Base-by-base conservation (phyloP, 1,284 basidiomycete species). In the Schizopora paradoxa region DNA sequence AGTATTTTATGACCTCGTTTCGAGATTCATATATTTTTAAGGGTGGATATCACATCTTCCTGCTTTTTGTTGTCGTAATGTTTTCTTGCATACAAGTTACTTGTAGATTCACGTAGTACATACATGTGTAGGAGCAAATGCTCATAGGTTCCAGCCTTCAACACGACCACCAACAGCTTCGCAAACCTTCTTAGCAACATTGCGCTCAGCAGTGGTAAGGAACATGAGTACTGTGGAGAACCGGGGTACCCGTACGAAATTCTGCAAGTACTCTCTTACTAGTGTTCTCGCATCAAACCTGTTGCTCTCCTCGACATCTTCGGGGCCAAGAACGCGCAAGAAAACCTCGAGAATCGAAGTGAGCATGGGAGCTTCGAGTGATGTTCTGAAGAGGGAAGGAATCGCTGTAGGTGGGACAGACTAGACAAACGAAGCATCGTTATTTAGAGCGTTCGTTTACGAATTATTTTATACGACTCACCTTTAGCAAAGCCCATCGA, bases 221-320 rank as follows among this genome's bases (percentile, higher is more conserved):
- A 89, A 82, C 49, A 85, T 50, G 35, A 76, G 61, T 0, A 86
- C 68, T 0, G 78, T 83, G 31, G 64, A 63, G 54, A 87, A 86
- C 23, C 86, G 72, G 25, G 73, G 70, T 3, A 85, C 76, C 4
- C 60, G 62, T 5, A 69, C 55, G 11, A 87, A 66, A 6, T 65
- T 66, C 6, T 66, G 58, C 61, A 87, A 63, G 53, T 82, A 83
- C 25, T 66, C 65, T 31, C 60, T 61, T 13, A 71, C 64, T n/a
- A 50, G 51, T 2, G 37, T 54, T 41, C n/a, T 55, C 40, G 23
- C 55, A 23, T 51, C 51, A 19, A 46, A 47, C 36, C 44, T 13
- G 21, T 52, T 22, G 22, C 38, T 47, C 16, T 35, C 40, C 21
- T 32, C 26, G 18, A 27, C 25, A 21, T 38, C 47, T 28, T 53